Conservation (phyloP, 257 asterid genomes). For the Ehretia macrophylla region DNA sequence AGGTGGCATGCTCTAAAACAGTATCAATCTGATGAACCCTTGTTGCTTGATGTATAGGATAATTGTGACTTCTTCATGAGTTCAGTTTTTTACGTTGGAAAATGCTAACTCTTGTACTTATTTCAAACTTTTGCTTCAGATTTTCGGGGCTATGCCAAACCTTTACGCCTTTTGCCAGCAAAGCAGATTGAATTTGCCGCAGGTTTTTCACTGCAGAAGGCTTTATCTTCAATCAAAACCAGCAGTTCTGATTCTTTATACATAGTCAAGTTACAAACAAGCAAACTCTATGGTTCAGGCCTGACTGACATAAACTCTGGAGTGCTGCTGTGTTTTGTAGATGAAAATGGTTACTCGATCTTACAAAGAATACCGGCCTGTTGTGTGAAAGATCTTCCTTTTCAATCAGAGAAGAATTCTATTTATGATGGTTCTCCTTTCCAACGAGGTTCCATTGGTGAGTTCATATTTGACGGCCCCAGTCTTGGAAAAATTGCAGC, state of each 20-base stretch:
- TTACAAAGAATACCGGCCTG: slow-evolving; percentile 65
- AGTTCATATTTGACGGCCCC: slow-evolving; percentile 74
- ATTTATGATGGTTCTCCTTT: slow-evolving; percentile 37
- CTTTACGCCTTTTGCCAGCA: slow-evolving; percentile 59
- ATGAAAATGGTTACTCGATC: slow-evolving; percentile 69
- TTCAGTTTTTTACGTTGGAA: background rate
- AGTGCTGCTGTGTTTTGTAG: slow-evolving; percentile 67
- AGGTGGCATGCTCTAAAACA: no score
- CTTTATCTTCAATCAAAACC: slow-evolving; percentile 21
- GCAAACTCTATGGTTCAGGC: slow-evolving; percentile 60
- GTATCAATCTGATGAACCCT: no score
- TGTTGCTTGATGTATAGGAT: no score
- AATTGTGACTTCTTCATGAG: no score
- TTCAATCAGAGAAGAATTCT: slow-evolving; percentile 23
- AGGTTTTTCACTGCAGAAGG: slow-evolving; percentile 33
- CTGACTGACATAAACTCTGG: slow-evolving; percentile 56
- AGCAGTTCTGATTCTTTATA: slow-evolving; percentile 31
- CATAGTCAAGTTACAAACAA: slow-evolving; percentile 61
- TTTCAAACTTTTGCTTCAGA: slow-evolving; percentile 30
- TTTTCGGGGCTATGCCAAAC: slow-evolving; percentile 81
- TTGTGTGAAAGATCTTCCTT: slow-evolving; percentile 10
- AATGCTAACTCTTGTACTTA: background rate
- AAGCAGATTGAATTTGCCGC: slow-evolving; percentile 31
- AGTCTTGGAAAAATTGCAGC: slow-evolving; percentile 65
- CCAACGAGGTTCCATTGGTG: slow-evolving; percentile 61